phyloP scores from a whole-genome alignment of 306 rosid genomes.

The Adenanthera pavonina region DNA sequence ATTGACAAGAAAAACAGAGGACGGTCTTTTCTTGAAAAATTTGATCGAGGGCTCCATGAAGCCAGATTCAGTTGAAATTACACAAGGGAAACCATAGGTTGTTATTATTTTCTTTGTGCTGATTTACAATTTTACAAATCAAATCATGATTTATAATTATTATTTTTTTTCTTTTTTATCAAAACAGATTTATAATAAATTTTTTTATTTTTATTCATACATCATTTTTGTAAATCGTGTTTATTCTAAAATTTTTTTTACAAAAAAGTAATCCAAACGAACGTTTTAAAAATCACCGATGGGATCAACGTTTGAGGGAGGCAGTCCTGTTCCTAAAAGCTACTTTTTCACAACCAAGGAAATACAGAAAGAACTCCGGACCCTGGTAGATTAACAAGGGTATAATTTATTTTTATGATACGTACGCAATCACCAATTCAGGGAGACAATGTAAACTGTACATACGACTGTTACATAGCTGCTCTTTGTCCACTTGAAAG shows the following conservation, averaged over 20 bases:
- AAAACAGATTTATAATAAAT: too few relatives aligned
- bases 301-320: not conserved
- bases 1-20: not conserved
- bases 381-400: not conserved
- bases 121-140: too few relatives aligned
- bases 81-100: not conserved
- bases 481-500: not conserved
- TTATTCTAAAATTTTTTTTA: too few relatives aligned
- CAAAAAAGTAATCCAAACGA: too few relatives aligned
- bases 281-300: not conserved
- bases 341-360: not conserved
- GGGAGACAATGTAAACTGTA: conserved; percentile 19
- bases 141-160: too few relatives aligned
- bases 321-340: not conserved
- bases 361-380: not conserved
- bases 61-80: not conserved
- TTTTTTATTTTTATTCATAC: too few relatives aligned
- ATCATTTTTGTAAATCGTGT: too few relatives aligned
- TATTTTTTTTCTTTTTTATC: too few relatives aligned
- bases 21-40: not conserved
- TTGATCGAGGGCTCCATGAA: not conserved
- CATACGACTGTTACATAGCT: conserved; percentile 8
- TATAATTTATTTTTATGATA: not conserved
- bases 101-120: not conserved
- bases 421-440: not conserved